Evolutionary conservation across 805 yeast genomes (phyloP), one percentile per base, ranked within the genome.

Genomic region (Candida koratica): DNA sequence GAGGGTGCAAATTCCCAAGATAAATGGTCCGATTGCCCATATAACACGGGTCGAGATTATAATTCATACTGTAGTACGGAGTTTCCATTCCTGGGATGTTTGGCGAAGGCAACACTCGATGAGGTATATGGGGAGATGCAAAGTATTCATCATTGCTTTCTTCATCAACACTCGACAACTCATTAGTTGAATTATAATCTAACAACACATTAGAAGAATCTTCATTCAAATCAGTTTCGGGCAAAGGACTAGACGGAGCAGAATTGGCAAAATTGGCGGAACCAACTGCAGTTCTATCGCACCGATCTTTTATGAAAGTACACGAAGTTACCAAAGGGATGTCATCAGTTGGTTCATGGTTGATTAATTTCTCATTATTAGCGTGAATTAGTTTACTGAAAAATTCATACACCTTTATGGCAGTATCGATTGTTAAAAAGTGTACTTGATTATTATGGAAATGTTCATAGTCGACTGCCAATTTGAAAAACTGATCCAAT

Each of bases 21-120:
- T 77, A 83, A 12, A 84, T 73, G 1, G 89, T 78, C 53, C 94
- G 65, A 52, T 83, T 84, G 10, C 67, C 67, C n/a, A 51, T 47
- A 39, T 61, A 64, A 30, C 45, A 47, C 3, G 64, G 53, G 29
- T 59, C 67, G 2, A 60, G 54, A 27, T 54, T 51, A 25, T 38
- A 35, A 34, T 36, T 31, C 17, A 36, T 34, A 17, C 11, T 11
- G n/a, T 26, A 14, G 20, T 33, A 33, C 15, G 20, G 23, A 22
- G 15, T 19, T 14, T 29, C 32, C 13, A 19, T 25, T 8, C 10
- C 14, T 6, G 7, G 26, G 14, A 7, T 24, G 26, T 7, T 10
- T 20, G 23, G 23, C 9, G 23, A 20, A 8, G 23, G 23, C 7
- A 20, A 10, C 7, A 20, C 23, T 8, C 9, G 23, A 10, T 9